Base-by-base conservation (phyloP, 2,329 filamentous ascomycete genomes). In the Paracoccidioides brasiliensis region DNA sequence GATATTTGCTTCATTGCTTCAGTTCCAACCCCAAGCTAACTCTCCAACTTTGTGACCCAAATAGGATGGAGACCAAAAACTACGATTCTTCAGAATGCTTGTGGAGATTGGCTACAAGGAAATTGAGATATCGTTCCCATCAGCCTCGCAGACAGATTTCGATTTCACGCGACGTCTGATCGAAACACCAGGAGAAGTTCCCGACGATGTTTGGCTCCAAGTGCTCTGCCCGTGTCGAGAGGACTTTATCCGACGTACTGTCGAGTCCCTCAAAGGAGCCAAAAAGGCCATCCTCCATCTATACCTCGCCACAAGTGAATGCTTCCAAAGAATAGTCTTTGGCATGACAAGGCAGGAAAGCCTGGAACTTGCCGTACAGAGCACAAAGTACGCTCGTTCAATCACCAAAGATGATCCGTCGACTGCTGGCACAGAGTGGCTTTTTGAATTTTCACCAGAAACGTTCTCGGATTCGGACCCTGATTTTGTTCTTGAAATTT, bases 281-380 rank as follows among this genome's bases (percentile, higher is more conserved):
- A 95, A 95, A 75, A 96, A 95, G 71, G 93, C 88, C 54, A 86
- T 97, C 61, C 79, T 97, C 62, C 91, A 97, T 74, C 85, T 97
- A 64, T 98, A 97, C 74, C 84, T 98, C 52, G 91, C 93, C 51
- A 96, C 93, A 5, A 95, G 88, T 75, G 89, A 90, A 64, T 98
- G 91, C 71, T 98, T 98, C 79, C 87, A 90, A 59, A 81, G 84
- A 58, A 84, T 97, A 56, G 86, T 97, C 57, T 97, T 98, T 72
- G 83, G 83, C 66, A 93, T 90, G 80, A 80, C 83, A 57, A 85
- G 94, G 69, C 83, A 90, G 61, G 79, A 97, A 72, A 87, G 80
- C 62, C 72, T 95, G 56, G 87, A 85, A 61, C 78, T 94, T 64
- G 91, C 93, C 2, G 85, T 90, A 38, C 82, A 83, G 61, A 97